A percentile compares a stretch with the other conserved stretches of the same genome.
These are phyloP conservation scores for Hypsizygus marmoreus DNA, from an alignment of 768 basidiomycete species.

Conservation along the genomic window DNA sequence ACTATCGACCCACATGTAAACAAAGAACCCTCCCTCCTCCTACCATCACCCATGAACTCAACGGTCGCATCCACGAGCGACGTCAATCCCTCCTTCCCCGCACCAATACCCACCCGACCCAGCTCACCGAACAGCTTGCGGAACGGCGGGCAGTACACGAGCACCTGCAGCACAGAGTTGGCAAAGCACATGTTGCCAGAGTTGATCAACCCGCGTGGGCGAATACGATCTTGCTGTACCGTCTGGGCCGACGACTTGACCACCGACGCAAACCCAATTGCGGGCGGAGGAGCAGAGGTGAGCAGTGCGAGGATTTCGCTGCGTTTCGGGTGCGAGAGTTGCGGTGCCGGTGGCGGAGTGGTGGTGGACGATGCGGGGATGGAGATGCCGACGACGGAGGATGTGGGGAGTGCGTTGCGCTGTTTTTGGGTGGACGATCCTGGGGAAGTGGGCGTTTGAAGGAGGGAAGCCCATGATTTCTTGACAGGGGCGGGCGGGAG, in stretches of 20 bases:
- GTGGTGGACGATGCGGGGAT: slow-evolving; percentile 51
- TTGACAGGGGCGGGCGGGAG: slow-evolving; percentile 41
- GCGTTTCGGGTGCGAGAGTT: slow-evolving; percentile 41
- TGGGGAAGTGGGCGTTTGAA: slow-evolving; percentile 44
- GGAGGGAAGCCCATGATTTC: slow-evolving; percentile 78
- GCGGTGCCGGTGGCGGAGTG: slow-evolving; percentile 20
- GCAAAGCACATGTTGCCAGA: slow-evolving; percentile 98
- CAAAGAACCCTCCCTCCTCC: too few relatives aligned
- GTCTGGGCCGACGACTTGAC: too few relatives aligned
- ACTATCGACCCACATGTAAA: too few relatives aligned
- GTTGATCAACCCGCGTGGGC: slow-evolving; percentile 86
- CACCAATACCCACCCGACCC: slow-evolving; percentile 46
- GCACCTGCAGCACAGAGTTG: slow-evolving; percentile 88
- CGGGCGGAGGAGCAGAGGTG: slow-evolving; percentile 33
- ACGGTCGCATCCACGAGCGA: slow-evolving; percentile 71
- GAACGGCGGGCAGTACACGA: slow-evolving; percentile 90
- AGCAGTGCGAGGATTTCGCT: slow-evolving; percentile 58
- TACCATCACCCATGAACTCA: slow-evolving; percentile 65
- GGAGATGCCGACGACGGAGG: slow-evolving; percentile 74
- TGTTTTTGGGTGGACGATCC: slow-evolving; percentile 33
- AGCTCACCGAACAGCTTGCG: slow-evolving; percentile 75
- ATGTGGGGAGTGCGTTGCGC: slow-evolving; percentile 60
- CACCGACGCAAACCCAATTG: too few relatives aligned
- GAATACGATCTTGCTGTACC: too few relatives aligned
- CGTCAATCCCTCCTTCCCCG: slow-evolving; percentile 32